Percentiles rank a stretch among this genome's conserved stretches.
These are phyloP conservation scores for Scutellaria baicalensis DNA, from an alignment of 257 asterid genomes.

Conservation along the genomic window DNA sequence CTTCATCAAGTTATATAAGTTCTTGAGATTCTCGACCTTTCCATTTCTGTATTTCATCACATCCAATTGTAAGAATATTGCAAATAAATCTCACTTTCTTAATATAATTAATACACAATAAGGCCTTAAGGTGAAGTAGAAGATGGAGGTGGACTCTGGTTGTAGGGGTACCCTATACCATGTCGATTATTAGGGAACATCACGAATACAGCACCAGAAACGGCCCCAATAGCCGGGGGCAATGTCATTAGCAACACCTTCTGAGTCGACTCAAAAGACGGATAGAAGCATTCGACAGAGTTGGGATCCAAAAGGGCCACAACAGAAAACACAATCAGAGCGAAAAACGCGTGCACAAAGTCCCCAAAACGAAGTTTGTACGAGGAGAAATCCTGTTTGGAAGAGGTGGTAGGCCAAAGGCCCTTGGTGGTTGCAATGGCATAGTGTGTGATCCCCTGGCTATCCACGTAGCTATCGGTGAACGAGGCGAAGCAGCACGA, in stretches of 20 bases:
- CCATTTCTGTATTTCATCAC: too few relatives aligned
- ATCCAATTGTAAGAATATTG: too few relatives aligned
- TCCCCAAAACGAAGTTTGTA: conserved; percentile 47
- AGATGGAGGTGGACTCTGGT: neutral
- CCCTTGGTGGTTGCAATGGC: conserved; percentile 67
- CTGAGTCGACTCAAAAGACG: conserved; percentile 42
- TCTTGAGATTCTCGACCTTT: neutral
- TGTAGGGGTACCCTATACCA: conserved; percentile 56
- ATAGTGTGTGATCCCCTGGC: conserved; percentile 37
- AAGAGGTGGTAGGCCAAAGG: conserved; percentile 43
- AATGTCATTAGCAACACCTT: conserved; percentile 45
- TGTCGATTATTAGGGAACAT: conserved; percentile 61
- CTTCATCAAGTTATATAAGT: neutral
- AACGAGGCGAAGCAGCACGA: conserved; percentile 63
- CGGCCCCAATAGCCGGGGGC: conserved; percentile 55
- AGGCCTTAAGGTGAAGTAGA: conserved; percentile 5
- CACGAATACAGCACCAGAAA: conserved; percentile 41
- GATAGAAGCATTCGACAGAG: conserved; percentile 53
- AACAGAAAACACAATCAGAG: conserved; percentile 39
- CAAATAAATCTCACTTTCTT: too few relatives aligned
- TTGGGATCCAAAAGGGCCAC: conserved; percentile 59
- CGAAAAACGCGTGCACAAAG: conserved; percentile 46
- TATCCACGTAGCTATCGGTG: conserved; percentile 61
- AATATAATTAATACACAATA: neutral
- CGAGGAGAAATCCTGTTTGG: conserved; percentile 30